Percentiles rank a stretch among this genome's conserved stretches.
phyloP scores from a whole-genome alignment of 352 stramenopile species.

The Globisporangium ultimum region DNA sequence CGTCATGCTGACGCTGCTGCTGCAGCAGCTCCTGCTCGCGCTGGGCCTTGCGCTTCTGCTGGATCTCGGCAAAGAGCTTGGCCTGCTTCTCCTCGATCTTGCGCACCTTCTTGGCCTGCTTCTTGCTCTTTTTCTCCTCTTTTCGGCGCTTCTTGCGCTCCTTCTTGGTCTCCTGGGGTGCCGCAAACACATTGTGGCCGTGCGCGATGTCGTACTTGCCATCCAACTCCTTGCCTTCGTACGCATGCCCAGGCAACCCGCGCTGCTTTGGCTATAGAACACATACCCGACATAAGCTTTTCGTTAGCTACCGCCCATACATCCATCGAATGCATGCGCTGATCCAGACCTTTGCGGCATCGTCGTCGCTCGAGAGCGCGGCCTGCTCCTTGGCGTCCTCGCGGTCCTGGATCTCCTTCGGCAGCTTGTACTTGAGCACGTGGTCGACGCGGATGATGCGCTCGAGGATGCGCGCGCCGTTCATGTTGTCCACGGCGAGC shows the following conservation, averaged over 20 bases:
- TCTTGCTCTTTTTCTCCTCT: conserved; percentile 53
- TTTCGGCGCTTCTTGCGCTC: conserved; percentile 61
- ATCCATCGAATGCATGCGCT: too few relatives aligned
- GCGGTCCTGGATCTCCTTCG: conserved; percentile 85
- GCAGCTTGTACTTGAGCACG: conserved; percentile 96
- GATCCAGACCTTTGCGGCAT: conserved; percentile 6
- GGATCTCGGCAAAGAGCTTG: conserved; percentile 45
- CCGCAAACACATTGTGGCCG: conserved; percentile 85
- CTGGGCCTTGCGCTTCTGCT: conserved; percentile 32
- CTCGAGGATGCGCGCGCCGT: conserved; percentile 88
- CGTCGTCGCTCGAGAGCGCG: conserved; percentile 10
- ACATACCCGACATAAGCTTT: too few relatives aligned
- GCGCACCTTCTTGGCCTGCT: conserved; percentile 39
- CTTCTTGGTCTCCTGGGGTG: conserved; percentile 45
- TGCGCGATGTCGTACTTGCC: conserved; percentile 60
- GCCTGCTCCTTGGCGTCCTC: conserved; percentile 54
- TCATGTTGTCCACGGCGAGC: conserved; percentile 98
- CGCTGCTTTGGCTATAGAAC: conserved; percentile 13
- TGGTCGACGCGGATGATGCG: conserved; percentile 95
- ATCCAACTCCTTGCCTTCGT: conserved; percentile 85
- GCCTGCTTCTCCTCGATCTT: conserved; percentile 55
- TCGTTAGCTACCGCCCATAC: too few relatives aligned
- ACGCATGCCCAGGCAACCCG: conserved; percentile 79
- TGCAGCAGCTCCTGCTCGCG: conserved; percentile 26
- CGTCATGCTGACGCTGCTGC: conserved; percentile 10